Evolutionary conservation across 1,284 basidiomycete genomes (phyloP).

Genomic region (Sanghuangporus sanghuang): DNA sequence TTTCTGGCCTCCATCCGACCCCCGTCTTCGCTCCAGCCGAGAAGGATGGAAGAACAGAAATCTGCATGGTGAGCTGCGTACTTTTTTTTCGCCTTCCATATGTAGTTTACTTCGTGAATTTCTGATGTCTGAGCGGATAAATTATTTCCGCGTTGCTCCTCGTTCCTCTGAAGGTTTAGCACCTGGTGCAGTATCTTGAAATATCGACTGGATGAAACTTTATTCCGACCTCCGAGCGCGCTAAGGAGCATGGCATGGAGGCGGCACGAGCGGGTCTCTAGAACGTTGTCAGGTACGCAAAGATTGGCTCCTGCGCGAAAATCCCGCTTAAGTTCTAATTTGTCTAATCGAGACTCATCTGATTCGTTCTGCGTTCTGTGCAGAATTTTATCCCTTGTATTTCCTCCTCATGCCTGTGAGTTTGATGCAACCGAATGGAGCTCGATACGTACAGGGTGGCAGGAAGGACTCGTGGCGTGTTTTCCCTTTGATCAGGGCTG

Average conservation of each 20-base stretch:
- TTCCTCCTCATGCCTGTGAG: neutral
- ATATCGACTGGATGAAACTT: neutral
- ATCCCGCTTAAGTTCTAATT: slow-evolving; percentile 2
- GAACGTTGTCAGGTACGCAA: neutral
- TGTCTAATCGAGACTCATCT: neutral
- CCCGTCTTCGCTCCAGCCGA: neutral
- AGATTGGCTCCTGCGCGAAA: neutral
- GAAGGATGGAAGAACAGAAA: neutral
- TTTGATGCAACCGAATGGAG: neutral
- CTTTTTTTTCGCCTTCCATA: neutral
- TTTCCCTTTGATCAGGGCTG: neutral
- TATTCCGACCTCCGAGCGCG: neutral
- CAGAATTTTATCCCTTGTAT: neutral
- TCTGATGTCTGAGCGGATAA: neutral
- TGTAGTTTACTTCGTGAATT: slow-evolving; percentile 2
- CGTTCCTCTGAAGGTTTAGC: neutral
- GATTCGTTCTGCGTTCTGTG: too few relatives aligned
- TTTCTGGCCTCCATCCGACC: neutral
- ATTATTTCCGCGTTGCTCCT: neutral
- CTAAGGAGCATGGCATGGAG: neutral
- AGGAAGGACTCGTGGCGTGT: too few relatives aligned
- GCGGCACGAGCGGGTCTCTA: neutral
- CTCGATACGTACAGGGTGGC: too few relatives aligned
- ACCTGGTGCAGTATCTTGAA: neutral
- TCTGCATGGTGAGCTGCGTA: neutral